phyloP scores from a whole-genome alignment of 177 flowering plant genomes.

The Vitis hybrid region DNA sequence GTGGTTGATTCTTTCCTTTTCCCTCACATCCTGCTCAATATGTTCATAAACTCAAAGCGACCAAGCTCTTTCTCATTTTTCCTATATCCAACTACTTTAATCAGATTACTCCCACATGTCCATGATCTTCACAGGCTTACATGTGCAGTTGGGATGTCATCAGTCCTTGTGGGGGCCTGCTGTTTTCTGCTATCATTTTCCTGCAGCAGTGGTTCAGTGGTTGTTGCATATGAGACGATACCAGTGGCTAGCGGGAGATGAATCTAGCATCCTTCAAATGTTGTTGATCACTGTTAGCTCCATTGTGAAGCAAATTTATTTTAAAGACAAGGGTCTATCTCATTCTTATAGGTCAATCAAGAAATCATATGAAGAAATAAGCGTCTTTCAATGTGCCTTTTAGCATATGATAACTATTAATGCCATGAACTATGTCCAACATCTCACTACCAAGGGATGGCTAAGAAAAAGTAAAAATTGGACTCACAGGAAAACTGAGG shows the following conservation, averaged over 20 bases:
- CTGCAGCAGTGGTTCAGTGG: conserved; percentile 81
- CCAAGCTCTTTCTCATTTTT: conserved; percentile 38
- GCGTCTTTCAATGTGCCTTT: no score
- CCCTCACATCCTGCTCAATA: conserved; percentile 64
- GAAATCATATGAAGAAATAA: no score
- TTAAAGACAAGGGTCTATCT: no score
- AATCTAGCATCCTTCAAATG: no score
- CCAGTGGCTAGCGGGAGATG: conserved; percentile 23
- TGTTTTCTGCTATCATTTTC: conserved; percentile 52
- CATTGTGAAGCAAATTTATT: no score
- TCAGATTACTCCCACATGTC: conserved; percentile 58
- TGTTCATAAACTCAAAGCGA: conserved; percentile 38
- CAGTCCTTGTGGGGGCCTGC: conserved; percentile 44
- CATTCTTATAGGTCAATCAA: no score
- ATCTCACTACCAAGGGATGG: no score
- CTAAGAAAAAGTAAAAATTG: no score
- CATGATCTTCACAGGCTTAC: conserved; percentile 54
- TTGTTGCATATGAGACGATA: conserved; percentile 49
- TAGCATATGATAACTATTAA: no score
- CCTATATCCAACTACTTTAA: conserved; percentile 54
- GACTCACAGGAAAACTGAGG: no score
- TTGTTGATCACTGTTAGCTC: no score
- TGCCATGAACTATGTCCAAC: no score
- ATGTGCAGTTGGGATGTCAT: conserved; percentile 57
- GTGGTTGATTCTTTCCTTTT: conserved; percentile 60